Conservation (phyloP, 257 asterid genomes). For the Cinchona pubescens region DNA sequence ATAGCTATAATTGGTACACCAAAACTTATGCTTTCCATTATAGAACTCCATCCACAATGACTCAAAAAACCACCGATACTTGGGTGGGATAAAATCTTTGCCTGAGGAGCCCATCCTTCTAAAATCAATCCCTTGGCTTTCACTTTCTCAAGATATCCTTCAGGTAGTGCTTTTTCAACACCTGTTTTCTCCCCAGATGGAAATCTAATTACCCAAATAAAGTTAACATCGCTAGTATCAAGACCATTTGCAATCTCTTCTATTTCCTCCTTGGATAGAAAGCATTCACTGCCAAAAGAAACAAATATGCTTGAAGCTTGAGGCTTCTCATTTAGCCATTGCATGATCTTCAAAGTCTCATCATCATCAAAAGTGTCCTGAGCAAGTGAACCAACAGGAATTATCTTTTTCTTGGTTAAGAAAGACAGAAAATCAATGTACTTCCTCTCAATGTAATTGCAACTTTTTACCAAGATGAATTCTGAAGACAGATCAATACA, state of each 20-base stretch:
- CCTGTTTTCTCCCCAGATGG: conserved; percentile 27
- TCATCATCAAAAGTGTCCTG: conserved; percentile 27
- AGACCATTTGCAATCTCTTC: conserved; percentile 37
- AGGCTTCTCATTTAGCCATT: conserved; percentile 35
- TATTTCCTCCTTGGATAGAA: conserved; percentile 35
- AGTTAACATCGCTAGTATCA: conserved; percentile 38
- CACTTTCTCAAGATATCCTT: conserved; percentile 38
- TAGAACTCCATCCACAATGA: conserved; percentile 49
- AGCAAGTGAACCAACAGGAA: conserved; percentile 43
- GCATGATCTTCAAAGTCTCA: conserved; percentile 6
- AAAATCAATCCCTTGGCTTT: conserved; percentile 33
- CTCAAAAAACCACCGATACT: conserved; percentile 44
- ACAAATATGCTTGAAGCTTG: conserved; percentile 36
- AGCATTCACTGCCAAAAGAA: conserved; percentile 55
- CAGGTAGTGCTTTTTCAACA: conserved; percentile 32
- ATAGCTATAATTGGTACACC: conserved; percentile 46
- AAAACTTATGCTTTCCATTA: conserved; percentile 39
- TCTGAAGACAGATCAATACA: conserved; percentile 10
- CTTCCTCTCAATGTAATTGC: conserved; percentile 34
- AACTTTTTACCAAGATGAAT: conserved; percentile 40
- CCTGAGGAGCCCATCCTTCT: conserved; percentile 52
- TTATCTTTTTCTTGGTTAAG: conserved; percentile 27
- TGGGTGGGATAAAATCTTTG: conserved; percentile 30
- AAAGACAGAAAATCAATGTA: conserved; percentile 32
- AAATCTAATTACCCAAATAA: conserved; percentile 51